Base-by-base conservation (phyloP, 495 filamentous ascomycete genomes). In the Neurospora sp. region DNA sequence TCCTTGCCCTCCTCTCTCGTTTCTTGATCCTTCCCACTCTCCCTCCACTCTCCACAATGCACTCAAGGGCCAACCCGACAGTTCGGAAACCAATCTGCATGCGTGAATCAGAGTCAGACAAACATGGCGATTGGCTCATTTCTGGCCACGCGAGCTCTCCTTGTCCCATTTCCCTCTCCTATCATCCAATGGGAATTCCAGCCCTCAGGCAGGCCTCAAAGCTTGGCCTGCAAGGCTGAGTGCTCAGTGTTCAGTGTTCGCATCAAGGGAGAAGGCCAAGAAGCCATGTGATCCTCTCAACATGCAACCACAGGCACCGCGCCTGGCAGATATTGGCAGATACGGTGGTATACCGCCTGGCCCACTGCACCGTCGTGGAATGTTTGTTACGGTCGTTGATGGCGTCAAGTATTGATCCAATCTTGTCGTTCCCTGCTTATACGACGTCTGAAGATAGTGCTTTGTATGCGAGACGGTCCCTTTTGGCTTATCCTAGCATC, bases 61-160 rank as follows among this genome's bases (percentile, higher is more conserved):
- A 70, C 34, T 39, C 39, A 54, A 42, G 24, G 69, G 54, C 69
- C 31, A 69, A 39, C 69, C 72, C 72, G 42, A 59, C 72, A 73
- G 72, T 45, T 9, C 24, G 72, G 72, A 39, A 73, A 73, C 72
- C 72, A 73, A 73, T 73, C 11, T 43, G 1, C 70, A 42, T 59
- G 4, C 48, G 48, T 59, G 48, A 59, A 59, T 59, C 11, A 59
- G 48, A 19, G 54, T 66, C 28, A 36, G 54, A 19, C 28, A 66
- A 19, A 28, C 48, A 59, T 31, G 24, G 48, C 5, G 11, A 59
- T 59, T 59, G 48, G 48, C 48, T 59, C 21, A 59, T 28, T 59
- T 28, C 2, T 59, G 48, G 43, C 48, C 48, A 28, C 21, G 24
- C 48, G 48, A 59, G 48, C 48, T 13, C 48, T 17, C 28, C 28